phyloP scores from a whole-genome alignment of 306 rosid genomes.

The Rubus parviflorus region DNA sequence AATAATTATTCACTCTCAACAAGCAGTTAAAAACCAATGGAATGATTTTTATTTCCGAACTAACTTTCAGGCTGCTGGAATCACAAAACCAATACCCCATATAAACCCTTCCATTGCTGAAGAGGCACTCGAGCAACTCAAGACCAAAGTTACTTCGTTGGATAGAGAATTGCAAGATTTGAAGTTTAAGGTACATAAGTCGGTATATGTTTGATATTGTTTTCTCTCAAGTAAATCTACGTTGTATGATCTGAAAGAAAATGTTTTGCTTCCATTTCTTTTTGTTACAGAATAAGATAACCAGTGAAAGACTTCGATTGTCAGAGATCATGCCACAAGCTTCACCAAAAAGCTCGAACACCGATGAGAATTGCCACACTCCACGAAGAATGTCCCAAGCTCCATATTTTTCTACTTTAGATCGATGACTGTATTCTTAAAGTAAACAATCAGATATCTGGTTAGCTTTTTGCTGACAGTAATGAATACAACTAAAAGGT shows the following conservation, averaged over 20 bases:
- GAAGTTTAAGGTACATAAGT: slow-evolving; percentile 63
- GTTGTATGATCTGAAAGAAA: background rate
- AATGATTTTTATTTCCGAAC: background rate
- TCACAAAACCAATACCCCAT: slow-evolving; percentile 49
- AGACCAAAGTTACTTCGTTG: slow-evolving; percentile 48
- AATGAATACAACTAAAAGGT: background rate
- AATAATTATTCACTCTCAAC: slow-evolving; percentile 6
- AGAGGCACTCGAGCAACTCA: slow-evolving; percentile 64
- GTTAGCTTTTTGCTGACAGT: slow-evolving; percentile 27
- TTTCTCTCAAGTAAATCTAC: background rate
- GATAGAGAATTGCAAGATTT: slow-evolving; percentile 73
- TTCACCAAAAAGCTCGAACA: slow-evolving; percentile 55
- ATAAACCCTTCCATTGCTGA: slow-evolving; percentile 66
- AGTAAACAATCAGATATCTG: slow-evolving; percentile 14
- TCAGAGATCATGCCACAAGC: slow-evolving; percentile 66
- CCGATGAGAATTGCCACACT: slow-evolving; percentile 52
- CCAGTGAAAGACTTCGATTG: slow-evolving; percentile 58
- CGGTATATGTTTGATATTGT: background rate
- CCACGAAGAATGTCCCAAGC: slow-evolving; percentile 55
- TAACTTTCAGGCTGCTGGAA: slow-evolving; percentile 75
- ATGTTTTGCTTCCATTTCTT: background rate
- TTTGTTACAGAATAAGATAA: slow-evolving; percentile 57
- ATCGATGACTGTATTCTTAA: slow-evolving; percentile 45
- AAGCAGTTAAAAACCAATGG: slow-evolving; percentile 10
- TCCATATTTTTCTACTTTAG: slow-evolving; percentile 72